phyloP scores from a whole-genome alignment of 1,284 basidiomycete species.

The Ustilago loliicola region DNA sequence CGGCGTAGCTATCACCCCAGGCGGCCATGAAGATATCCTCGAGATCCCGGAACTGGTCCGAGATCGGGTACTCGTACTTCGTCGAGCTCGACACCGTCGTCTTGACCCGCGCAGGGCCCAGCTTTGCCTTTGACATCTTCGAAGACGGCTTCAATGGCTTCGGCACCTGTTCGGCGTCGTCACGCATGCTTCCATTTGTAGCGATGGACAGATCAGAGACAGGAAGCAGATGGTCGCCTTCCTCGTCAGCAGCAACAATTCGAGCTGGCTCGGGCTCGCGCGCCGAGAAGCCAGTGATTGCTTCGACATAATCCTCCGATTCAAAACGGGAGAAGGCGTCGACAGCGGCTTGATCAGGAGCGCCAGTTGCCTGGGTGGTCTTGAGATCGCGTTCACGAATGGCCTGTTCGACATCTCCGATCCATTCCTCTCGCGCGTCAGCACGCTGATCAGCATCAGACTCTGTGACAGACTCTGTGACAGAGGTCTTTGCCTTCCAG shows the following conservation, averaged over 20 bases:
- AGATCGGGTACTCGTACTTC: constrained; percentile 29
- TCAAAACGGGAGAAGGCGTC: constrained; percentile 24
- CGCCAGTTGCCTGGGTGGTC: not conserved
- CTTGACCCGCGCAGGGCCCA: constrained; percentile 19
- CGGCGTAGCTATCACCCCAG: constrained; percentile 38
- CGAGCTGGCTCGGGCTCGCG: not conserved
- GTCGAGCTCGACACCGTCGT: constrained; percentile 10
- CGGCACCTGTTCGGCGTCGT: constrained; percentile 2
- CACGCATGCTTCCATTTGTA: constrained; percentile 27
- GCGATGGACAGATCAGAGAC: constrained; percentile 48
- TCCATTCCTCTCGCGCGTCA: constrained; percentile 39
- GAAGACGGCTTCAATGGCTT: not conserved
- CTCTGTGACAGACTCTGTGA: not conserved
- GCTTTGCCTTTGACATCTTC: constrained; percentile 8
- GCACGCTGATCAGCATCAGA: not conserved
- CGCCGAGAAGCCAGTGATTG: not conserved
- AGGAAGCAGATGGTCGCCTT: constrained; percentile 36
- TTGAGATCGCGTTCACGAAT: constrained; percentile 39
- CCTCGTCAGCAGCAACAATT: not conserved
- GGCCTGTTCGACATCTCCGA: constrained; percentile 43
- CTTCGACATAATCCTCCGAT: constrained; percentile 17
- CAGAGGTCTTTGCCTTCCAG: not conserved
- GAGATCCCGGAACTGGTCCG: constrained; percentile 33
- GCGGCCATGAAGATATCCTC: constrained; percentile 42
- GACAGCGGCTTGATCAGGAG: constrained; percentile 27